Conservation (phyloP, 805 yeast genomes). For the Myxozyma neotropica region DNA sequence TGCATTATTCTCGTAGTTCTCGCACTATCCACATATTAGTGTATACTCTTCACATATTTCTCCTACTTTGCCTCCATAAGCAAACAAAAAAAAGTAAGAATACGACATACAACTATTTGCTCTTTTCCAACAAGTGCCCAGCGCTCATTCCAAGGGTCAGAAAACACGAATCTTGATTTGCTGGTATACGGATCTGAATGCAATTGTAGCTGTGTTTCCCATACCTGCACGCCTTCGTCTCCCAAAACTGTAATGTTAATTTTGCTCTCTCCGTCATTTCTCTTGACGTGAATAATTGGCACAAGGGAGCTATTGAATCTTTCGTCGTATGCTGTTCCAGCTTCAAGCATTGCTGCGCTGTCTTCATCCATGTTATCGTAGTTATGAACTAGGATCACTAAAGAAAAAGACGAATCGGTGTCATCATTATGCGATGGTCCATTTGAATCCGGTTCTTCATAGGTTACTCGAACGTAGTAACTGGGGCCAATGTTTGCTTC, state of each 20-base stretch:
- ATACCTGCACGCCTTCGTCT: conserved; percentile 13
- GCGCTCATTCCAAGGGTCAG: conserved; percentile 26
- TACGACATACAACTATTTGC: conserved; percentile 8
- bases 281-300: conserved; percentile 21
- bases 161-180: conserved; percentile 15
- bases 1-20: background rate
- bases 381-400: conserved; percentile 20
- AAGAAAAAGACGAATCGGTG: conserved; percentile 19
- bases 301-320: conserved; percentile 1
- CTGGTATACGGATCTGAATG: conserved; percentile 21
- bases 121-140: conserved; percentile 27
- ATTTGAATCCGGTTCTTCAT: background rate
- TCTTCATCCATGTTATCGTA: conserved; percentile 18
- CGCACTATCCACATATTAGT: conserved; percentile 14
- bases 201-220: conserved; percentile 17
- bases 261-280: conserved; percentile 26
- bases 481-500: conserved; percentile 66
- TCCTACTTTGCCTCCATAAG: background rate
- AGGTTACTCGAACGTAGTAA: conserved; percentile 51
- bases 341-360: background rate
- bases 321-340: background rate
- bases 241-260: conserved; percentile 20
- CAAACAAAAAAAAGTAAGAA: background rate
- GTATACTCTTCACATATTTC: too few species aligned
- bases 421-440: background rate